Conservation (phyloP, 345 rosid genomes). For the Durio zibethinus region DNA sequence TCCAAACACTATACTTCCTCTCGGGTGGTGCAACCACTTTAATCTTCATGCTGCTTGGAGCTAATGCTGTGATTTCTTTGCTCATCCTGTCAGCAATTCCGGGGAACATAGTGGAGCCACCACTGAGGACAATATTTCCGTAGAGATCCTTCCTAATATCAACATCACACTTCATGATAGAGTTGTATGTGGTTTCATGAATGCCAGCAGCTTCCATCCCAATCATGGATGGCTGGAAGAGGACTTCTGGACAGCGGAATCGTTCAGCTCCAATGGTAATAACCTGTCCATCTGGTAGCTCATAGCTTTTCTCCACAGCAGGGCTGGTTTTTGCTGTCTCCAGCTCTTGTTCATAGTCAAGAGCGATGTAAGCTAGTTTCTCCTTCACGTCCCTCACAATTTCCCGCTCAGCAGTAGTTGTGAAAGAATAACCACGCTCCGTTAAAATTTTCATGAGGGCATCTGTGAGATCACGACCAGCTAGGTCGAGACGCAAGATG, state of each 20-base stretch:
- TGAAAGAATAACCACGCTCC: slow-evolving; percentile 68
- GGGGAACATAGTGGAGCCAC: slow-evolving; percentile 65
- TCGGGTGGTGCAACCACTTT: slow-evolving; percentile 18
- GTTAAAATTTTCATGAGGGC: slow-evolving; percentile 64
- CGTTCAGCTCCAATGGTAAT: slow-evolving; percentile 69
- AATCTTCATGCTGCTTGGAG: slow-evolving; percentile 25
- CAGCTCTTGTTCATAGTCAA: slow-evolving; percentile 63
- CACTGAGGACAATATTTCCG: slow-evolving; percentile 18
- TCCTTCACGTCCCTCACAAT: slow-evolving; percentile 60
- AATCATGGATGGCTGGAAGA: slow-evolving; percentile 67
- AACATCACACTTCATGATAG: slow-evolving; percentile 16
- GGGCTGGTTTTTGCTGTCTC: slow-evolving; percentile 56
- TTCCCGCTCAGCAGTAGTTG: slow-evolving; percentile 47
- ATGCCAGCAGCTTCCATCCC: slow-evolving; percentile 35
- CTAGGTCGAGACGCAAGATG: slow-evolving; percentile 65
- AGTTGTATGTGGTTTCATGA: slow-evolving; percentile 15
- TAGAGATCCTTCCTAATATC: slow-evolving; percentile 19
- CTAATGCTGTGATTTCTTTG: slow-evolving; percentile 67
- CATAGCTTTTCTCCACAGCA: slow-evolving; percentile 56
- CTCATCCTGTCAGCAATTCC: slow-evolving; percentile 75
- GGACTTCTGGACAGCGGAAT: slow-evolving; percentile 73
- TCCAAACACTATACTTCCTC: slow-evolving; percentile 45
- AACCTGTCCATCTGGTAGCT: slow-evolving; percentile 29
- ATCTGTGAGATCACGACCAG: slow-evolving; percentile 76
- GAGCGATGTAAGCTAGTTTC: slow-evolving; percentile 62